A percentile compares a stretch with the other conserved stretches of the same genome.
These are phyloP conservation scores for Grigorovia jiainica DNA, from an alignment of 805 yeast species.

Conservation along the genomic window DNA sequence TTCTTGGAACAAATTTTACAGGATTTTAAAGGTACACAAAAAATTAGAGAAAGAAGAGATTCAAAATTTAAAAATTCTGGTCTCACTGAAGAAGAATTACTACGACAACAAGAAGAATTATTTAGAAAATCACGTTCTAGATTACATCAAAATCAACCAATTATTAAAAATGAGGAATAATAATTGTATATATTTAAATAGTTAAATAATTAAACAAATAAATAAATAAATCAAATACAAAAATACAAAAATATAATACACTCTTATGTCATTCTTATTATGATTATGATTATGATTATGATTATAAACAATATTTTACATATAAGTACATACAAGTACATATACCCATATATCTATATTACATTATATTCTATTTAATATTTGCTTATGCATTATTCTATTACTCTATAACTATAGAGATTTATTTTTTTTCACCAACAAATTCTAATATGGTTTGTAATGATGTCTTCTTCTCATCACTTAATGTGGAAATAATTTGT, in stretches of 20 bases:
- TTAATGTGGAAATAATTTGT: conserved; percentile 21
- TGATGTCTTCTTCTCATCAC: conserved; percentile 24
- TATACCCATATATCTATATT: neutral
- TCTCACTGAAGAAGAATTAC: conserved; percentile 80
- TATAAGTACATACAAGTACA: neutral
- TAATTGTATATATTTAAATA: no score
- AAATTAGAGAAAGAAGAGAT: conserved; percentile 82
- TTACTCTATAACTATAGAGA: no score
- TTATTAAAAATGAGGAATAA: no score
- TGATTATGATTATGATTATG: no score
- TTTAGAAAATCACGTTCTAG: conserved; percentile 70
- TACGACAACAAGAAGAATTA: conserved; percentile 85
- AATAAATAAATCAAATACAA: conserved; percentile 1
- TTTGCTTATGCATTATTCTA: no score
- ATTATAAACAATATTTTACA: neutral
- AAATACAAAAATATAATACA: no score
- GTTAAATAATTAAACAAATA: neutral
- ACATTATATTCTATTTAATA: no score
- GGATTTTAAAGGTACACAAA: conserved; percentile 82
- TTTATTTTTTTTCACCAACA: conserved; percentile 12
- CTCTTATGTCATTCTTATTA: no score
- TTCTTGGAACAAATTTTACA: conserved; percentile 68
- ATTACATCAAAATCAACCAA: conserved; percentile 33
- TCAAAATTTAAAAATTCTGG: conserved; percentile 93
- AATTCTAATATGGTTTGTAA: conserved; percentile 26